Evolutionary conservation across 1,284 basidiomycete genomes (phyloP).

Genomic region (Ceratobasidium sp.): DNA sequence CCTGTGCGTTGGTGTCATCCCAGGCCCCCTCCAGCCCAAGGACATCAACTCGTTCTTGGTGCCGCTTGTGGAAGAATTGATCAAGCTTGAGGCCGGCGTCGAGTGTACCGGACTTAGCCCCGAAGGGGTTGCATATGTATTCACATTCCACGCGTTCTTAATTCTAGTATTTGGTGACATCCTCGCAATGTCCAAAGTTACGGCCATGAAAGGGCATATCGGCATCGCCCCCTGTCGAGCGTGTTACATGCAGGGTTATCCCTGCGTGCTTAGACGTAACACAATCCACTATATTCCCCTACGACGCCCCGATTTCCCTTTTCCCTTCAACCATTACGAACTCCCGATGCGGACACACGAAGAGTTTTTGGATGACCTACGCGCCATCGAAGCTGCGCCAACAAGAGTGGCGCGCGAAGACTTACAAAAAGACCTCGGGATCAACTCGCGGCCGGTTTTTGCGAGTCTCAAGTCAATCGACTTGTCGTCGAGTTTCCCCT

Average conservation of each 20-base stretch:
- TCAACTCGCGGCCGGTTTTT: constrained; percentile 36
- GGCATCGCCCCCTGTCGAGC: constrained; percentile 41
- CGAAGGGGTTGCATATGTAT: not conserved
- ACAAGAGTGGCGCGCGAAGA: not conserved
- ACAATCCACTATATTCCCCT: constrained; percentile 40
- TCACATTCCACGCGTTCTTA: constrained; percentile 42
- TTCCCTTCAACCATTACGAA: not conserved
- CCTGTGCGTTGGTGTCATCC: constrained; percentile 45
- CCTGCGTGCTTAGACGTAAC: not conserved
- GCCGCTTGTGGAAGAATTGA: constrained; percentile 42
- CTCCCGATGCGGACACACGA: constrained; percentile 34
- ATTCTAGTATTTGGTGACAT: constrained; percentile 44
- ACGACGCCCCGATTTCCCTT: not conserved
- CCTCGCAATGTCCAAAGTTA: constrained; percentile 41
- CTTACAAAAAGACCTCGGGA: constrained; percentile 12
- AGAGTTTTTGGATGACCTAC: not conserved
- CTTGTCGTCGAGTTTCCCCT: constrained; percentile 23
- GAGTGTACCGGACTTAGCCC: not conserved
- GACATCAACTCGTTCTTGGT: constrained; percentile 45
- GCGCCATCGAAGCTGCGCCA: not conserved
- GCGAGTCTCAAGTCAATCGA: constrained; percentile 19
- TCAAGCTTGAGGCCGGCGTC: constrained; percentile 39
- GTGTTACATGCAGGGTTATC: constrained; percentile 47
- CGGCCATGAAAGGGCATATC: constrained; percentile 44
- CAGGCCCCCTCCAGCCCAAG: constrained; percentile 42